phyloP scores from a whole-genome alignment of 805 yeast species.

The Candida berthetii region DNA sequence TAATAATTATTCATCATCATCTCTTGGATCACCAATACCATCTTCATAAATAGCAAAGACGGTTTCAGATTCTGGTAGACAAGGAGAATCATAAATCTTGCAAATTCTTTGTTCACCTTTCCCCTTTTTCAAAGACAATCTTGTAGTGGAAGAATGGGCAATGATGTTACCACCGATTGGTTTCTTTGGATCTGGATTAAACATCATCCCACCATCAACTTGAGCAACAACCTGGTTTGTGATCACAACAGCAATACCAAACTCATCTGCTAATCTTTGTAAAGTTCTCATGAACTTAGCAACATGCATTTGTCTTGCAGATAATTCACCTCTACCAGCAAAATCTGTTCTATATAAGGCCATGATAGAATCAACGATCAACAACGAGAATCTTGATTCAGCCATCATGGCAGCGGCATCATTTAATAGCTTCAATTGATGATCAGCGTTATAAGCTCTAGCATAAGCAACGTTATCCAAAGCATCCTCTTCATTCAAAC shows the following conservation, averaged over 20 bases:
- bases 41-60: constrained; percentile 94
- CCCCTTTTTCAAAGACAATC: constrained; percentile 86
- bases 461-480: constrained; percentile 96
- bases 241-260: constrained; percentile 94
- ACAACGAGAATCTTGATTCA: constrained; percentile 80
- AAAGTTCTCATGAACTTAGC: constrained; percentile 89
- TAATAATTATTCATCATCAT: constrained; percentile 30
- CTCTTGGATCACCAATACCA: constrained; percentile 94
- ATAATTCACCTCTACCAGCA: constrained; percentile 91
- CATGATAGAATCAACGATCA: constrained; percentile 97
- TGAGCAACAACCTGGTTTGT: constrained; percentile 97
- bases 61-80: constrained; percentile 92
- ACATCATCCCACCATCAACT: constrained; percentile 80
- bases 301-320: constrained; percentile 91
- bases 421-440: constrained; percentile 78
- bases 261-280: constrained; percentile 94
- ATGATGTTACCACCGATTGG: constrained; percentile 98
- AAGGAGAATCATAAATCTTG: constrained; percentile 93
- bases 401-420: constrained; percentile 97
- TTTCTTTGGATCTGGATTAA: constrained; percentile 94
- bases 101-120: constrained; percentile 90
- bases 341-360: constrained; percentile 93
- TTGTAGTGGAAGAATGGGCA: constrained; percentile 94
- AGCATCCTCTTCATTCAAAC: constrained; percentile 90
- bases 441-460: constrained; percentile 95